Conservation (phyloP, 768 basidiomycete genomes). For the Tubosaeta sp. region DNA sequence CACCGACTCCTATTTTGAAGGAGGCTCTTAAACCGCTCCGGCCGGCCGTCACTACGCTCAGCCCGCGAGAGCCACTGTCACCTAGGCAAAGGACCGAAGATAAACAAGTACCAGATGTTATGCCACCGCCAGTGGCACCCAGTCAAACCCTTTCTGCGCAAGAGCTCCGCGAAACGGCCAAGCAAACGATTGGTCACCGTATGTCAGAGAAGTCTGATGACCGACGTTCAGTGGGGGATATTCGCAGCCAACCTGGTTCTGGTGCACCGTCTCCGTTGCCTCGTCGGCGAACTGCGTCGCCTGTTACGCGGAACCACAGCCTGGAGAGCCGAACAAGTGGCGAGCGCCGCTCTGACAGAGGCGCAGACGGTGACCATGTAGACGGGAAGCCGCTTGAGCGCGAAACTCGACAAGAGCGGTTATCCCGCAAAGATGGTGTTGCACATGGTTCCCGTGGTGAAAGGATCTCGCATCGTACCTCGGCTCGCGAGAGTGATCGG, state of each 20-base stretch:
- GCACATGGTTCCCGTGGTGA: constrained; percentile 51
- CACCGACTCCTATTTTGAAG: constrained; percentile 11
- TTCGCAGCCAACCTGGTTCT: constrained; percentile 48
- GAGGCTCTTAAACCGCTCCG: constrained; percentile 21
- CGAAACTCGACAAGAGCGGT: constrained; percentile 46
- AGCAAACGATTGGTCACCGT: constrained; percentile 50
- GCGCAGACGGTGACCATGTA: constrained; percentile 39
- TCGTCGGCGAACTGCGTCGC: constrained; percentile 62
- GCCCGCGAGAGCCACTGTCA: constrained; percentile 35
- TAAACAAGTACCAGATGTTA: constrained; percentile 37
- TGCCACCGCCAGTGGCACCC: constrained; percentile 76
- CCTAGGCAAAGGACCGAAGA: constrained; percentile 43
- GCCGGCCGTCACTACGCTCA: constrained; percentile 11
- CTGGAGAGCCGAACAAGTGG: constrained; percentile 70
- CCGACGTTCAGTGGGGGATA: constrained; percentile 32
- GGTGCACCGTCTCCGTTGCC: constrained; percentile 50
- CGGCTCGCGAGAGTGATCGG: constrained; percentile 30
- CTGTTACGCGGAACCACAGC: constrained; percentile 63
- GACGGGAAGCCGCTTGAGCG: constrained; percentile 56
- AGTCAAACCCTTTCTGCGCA: constrained; percentile 78
- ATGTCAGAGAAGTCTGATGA: constrained; percentile 39
- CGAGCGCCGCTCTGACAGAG: constrained; percentile 56
- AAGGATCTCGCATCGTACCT: constrained; percentile 41
- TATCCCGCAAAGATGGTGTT: constrained; percentile 41
- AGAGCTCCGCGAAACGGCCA: constrained; percentile 76